Conservation (phyloP, 441 rosid genomes). For the Gossypium davidsonii region DNA sequence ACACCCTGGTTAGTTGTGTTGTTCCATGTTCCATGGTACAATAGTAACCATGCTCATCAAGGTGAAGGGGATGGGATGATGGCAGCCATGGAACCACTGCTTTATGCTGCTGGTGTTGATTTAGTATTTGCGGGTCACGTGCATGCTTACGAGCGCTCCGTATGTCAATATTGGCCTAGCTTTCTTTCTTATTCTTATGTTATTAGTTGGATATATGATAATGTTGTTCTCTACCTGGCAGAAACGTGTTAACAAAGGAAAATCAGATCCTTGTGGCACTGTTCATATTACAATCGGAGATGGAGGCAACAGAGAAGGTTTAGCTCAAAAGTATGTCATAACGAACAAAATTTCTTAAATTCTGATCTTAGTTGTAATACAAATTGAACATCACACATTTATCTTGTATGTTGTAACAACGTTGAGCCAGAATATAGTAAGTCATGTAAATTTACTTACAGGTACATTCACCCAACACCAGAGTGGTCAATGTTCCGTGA, state of each 20-base stretch:
- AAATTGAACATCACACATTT: neutral
- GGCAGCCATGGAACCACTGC: slow-evolving; percentile 80
- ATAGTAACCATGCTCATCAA: slow-evolving; percentile 81
- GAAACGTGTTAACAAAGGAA: slow-evolving; percentile 70
- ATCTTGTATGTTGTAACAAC: neutral
- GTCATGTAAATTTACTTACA: slow-evolving; percentile 22
- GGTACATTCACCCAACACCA: slow-evolving; percentile 69
- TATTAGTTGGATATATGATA: slow-evolving; percentile 5
- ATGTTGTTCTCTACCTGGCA: slow-evolving; percentile 30
- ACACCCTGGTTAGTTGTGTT: slow-evolving; percentile 87
- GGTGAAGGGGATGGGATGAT: slow-evolving; percentile 78
- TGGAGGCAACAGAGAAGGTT: slow-evolving; percentile 95
- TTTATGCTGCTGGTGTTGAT: slow-evolving; percentile 73
- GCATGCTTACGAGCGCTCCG: slow-evolving; percentile 95
- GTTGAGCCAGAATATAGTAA: neutral
- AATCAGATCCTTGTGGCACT: slow-evolving; percentile 66
- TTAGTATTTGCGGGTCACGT: slow-evolving; percentile 81
- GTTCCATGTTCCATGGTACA: slow-evolving; percentile 93
- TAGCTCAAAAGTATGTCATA: slow-evolving; percentile 62
- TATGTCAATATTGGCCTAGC: slow-evolving; percentile 24
- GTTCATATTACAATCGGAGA: slow-evolving; percentile 91
- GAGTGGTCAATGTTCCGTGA: slow-evolving; percentile 94
- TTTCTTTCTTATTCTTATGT: slow-evolving; percentile 4
- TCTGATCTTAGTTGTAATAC: neutral
- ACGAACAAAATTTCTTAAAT: neutral